phyloP scores from a whole-genome alignment of 768 basidiomycete genomes.

The Thelephora ganbajun region DNA sequence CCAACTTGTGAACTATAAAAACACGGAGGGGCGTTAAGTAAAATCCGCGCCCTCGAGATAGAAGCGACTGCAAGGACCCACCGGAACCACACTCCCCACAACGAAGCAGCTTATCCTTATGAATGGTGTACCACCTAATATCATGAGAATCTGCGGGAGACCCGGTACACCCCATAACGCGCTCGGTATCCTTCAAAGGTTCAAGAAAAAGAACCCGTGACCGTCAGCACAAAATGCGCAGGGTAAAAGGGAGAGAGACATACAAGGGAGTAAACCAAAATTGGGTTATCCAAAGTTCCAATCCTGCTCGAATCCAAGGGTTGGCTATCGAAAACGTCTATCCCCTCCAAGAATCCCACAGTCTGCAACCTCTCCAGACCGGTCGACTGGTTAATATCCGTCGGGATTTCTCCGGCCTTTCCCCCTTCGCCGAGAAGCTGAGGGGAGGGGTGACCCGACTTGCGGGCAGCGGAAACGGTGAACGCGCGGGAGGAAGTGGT shows the following conservation, averaged over 20 bases:
- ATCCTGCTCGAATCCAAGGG: constrained; percentile 75
- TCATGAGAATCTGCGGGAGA: constrained; percentile 93
- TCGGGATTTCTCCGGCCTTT: constrained; percentile 63
- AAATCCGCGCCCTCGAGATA: background rate
- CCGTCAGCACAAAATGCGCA: background rate
- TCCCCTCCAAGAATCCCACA: constrained; percentile 75
- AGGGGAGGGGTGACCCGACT: constrained; percentile 46
- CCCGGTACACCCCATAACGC: constrained; percentile 90
- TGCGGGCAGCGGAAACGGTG: constrained; percentile 39
- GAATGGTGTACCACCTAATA: constrained; percentile 68
- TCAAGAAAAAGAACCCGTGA: constrained; percentile 1
- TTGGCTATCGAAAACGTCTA: constrained; percentile 80
- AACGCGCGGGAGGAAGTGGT: constrained; percentile 32
- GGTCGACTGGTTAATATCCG: constrained; percentile 83
- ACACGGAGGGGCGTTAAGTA: background rate
- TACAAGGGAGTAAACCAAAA: constrained; percentile 80
- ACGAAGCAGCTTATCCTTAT: constrained; percentile 53
- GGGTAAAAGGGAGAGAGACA: constrained; percentile 22
- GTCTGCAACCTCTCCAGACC: constrained; percentile 95
- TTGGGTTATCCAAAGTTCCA: constrained; percentile 79
- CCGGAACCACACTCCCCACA: constrained; percentile 93
- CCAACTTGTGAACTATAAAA: constrained; percentile 52
- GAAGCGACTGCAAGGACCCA: constrained; percentile 22
- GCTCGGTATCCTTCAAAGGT: constrained; percentile 51
- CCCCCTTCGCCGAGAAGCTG: constrained; percentile 59